phyloP scores from a whole-genome alignment of 1,284 basidiomycete species.

The Dichomitus squalens region DNA sequence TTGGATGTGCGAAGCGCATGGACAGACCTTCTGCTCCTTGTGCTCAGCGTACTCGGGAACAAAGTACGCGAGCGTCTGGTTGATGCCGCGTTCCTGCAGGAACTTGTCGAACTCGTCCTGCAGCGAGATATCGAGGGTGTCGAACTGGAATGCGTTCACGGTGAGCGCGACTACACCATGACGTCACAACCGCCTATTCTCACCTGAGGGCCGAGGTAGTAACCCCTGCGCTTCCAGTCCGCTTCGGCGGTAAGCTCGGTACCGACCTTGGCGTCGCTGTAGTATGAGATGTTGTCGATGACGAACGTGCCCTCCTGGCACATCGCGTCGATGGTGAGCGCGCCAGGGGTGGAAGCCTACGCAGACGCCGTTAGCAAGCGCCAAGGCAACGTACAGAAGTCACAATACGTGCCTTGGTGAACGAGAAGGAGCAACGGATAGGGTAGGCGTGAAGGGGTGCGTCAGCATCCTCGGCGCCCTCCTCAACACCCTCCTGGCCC shows the following conservation, averaged over 20 bases:
- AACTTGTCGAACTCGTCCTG: constrained; percentile 88
- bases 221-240: constrained; percentile 90
- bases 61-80: constrained; percentile 80
- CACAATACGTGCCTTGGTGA: constrained; percentile 71
- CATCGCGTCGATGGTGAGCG: constrained; percentile 80
- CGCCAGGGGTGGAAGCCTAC: constrained; percentile 47
- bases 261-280: constrained; percentile 73
- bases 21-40: constrained; percentile 85
- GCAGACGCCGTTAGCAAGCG: constrained; percentile 9
- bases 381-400: not conserved
- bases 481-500: constrained; percentile 37
- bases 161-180: constrained; percentile 1
- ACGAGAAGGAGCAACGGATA: constrained; percentile 77
- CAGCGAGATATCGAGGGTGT: constrained; percentile 85
- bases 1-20: constrained; percentile 23
- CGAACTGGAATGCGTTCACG: constrained; percentile 56
- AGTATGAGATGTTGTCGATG: constrained; percentile 90
- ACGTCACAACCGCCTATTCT: constrained; percentile 27
- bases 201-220: constrained; percentile 91
- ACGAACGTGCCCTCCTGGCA: constrained; percentile 85
- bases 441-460: constrained; percentile 56
- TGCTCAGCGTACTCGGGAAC: constrained; percentile 83
- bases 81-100: constrained; percentile 86
- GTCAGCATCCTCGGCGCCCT: constrained; percentile 45
- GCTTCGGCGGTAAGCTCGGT: constrained; percentile 85